These are phyloP conservation scores for Exophiala viscosa DNA, from an alignment of 2,329 filamentous ascomycete species.

Conservation along the genomic window DNA sequence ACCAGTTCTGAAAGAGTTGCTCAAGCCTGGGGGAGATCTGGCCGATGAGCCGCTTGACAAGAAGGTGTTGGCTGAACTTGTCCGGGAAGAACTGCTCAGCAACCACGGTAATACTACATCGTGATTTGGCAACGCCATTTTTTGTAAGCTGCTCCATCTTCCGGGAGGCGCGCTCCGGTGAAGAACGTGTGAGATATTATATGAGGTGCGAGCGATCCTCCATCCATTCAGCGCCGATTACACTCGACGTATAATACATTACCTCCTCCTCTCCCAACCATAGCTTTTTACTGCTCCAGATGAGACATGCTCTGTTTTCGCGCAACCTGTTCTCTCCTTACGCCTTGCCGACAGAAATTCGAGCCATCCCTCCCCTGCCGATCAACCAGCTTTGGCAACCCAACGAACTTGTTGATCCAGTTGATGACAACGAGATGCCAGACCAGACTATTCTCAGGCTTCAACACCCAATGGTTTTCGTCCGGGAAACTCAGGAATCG, in stretches of 20 bases:
- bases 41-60: conserved; percentile 44
- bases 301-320: conserved; percentile 4
- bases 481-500: conserved; percentile 78
- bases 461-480: conserved; percentile 79
- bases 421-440: conserved; percentile 85
- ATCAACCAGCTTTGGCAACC: conserved; percentile 45
- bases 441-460: conserved; percentile 82
- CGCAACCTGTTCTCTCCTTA: conserved; percentile 1
- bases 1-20: conserved; percentile 40
- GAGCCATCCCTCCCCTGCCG: conserved; percentile 30
- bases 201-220: too few species aligned
- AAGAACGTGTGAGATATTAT: too few species aligned
- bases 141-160: too few species aligned
- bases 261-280: too few species aligned
- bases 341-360: conserved; percentile 18
- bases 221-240: too few species aligned
- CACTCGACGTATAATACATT: too few species aligned
- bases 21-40: conserved; percentile 40
- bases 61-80: conserved; percentile 40
- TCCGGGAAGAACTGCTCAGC: conserved; percentile 32
- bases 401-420: conserved; percentile 64
- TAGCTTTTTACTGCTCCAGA: conserved; percentile 16
- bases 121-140: neutral
- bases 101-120: conserved; percentile 4
- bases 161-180: too few species aligned